These are phyloP conservation scores for Colletotrichum navitas DNA, from an alignment of 2,329 filamentous ascomycete species.

Conservation along the genomic window DNA sequence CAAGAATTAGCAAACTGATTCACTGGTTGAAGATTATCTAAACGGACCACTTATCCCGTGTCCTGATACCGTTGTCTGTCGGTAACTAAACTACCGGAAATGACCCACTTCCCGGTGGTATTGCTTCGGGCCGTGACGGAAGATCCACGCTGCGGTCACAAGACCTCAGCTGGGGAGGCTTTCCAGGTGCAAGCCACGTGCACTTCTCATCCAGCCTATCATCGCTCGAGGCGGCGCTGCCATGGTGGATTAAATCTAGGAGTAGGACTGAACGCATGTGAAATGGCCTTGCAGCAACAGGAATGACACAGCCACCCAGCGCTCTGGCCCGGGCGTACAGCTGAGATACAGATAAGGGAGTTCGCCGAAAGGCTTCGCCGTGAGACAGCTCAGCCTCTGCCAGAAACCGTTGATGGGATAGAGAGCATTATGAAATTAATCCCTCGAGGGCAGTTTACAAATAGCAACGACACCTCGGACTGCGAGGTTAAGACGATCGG, in stretches of 20 bases:
- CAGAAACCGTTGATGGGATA: not conserved
- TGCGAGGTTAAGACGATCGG: not conserved
- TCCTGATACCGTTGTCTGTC: not conserved
- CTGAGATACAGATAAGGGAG: not conserved
- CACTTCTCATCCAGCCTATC: not conserved
- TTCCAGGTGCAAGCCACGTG: not conserved
- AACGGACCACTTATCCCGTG: not conserved
- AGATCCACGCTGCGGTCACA: not conserved
- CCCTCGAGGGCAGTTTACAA: not conserved
- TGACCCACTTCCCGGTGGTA: not conserved
- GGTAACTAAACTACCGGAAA: not conserved
- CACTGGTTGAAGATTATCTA: not conserved
- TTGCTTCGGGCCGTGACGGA: not conserved
- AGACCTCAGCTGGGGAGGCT: not conserved
- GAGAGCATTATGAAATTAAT: not conserved
- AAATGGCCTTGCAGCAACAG: not conserved
- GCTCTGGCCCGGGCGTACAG: slow-evolving; percentile 22
- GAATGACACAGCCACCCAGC: slow-evolving; percentile 8
- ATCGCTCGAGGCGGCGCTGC: not conserved
- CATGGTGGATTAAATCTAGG: not conserved
- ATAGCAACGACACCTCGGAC: not conserved
- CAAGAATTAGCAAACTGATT: not conserved
- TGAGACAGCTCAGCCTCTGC: slow-evolving; percentile 27
- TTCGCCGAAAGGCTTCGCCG: slow-evolving; percentile 14
- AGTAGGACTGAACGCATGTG: not conserved